Evolutionary conservation across 768 basidiomycete genomes (phyloP), one percentile per base, ranked within the genome.

Genomic region (Amyloporia xantha): DNA sequence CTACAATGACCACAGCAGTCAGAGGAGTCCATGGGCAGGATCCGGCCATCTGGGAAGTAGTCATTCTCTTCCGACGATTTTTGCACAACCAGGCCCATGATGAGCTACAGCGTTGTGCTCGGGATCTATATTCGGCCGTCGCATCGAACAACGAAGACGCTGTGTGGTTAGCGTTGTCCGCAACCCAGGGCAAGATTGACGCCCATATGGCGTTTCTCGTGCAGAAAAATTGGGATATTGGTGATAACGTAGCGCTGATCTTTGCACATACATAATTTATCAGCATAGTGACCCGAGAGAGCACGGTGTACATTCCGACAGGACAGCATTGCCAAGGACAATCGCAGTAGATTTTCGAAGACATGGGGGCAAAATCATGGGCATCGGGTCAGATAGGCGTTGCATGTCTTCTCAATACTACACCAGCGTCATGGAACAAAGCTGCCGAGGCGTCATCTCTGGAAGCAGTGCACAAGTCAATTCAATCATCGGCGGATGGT

Each of bases 401-500:
- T 42, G 82, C 73, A 57, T 84, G 81, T 54, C 84, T 78, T 46
- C 91, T 76, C 24, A 96, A 71, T 41, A 80, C 70, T n/a, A 96
- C 86, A 2, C 88, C 87, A 5, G 90, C 91, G 63, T 88, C 80
- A 54, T 77, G 71, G 59, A 96, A 84, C 5, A 94, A 73, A 43
- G 65, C 68, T 2, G 90, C 88, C 0, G 89, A 91, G 2, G 83
- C 86, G 39, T 86, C 86, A 57, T 96, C 92, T 37, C 88, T 91
- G 53, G 46, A n/a, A n/a, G n/a, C n/a, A n/a, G n/a, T n/a, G n/a
- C n/a, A n/a, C n/a, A 3, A 44, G n/a, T n/a, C n/a, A n/a, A n/a
- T n/a, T n/a, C n/a, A n/a, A n/a, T n/a, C n/a, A 37, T 30, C n/a
- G n/a, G n/a, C n/a, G n/a, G n/a, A n/a, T n/a, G n/a, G n/a, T n/a